Base-by-base conservation (phyloP, 495 filamentous ascomycete species). In the Rhypophila decipiens region DNA sequence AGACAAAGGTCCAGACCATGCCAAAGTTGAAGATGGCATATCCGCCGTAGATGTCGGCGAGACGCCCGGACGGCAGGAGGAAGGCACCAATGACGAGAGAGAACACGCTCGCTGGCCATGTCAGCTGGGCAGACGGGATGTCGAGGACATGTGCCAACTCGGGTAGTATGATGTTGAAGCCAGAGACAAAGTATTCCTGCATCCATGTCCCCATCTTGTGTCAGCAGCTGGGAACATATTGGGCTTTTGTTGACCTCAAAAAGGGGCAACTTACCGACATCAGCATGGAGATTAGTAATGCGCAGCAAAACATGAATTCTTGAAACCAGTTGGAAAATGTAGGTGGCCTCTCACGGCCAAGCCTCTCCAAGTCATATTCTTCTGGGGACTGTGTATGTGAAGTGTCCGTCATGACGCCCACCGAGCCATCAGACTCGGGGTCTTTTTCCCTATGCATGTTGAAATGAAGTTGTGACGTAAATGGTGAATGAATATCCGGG, bases 111-210 rank as follows among this genome's bases (percentile, higher is more conserved):
- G 89, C 82, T 0, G 89, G 89, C 89, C 89, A 95, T 21, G 85
- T 87, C 5, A 74, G 72, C 1, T 82, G 77, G 2, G 72, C 66
- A 11, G 71, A 56, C 0, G 86, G 80, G 31, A 94, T 88, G 9
- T 79, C 37, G 3, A 94, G 72, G 18, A 81, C 74, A 13, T 64
- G 56, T 21, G 79, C 67, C 9, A 95, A 55, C 0, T 79, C 78
- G 8, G 89, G 89, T 2, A 90, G 66, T 42, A 95, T 73, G 51
- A 94, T 79, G 55, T 87, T 91, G 64, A 90, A 95, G 38, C 89
- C 89, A 35, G 84, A 88, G 29, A 91, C 82, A 59, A 88, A 90
- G 65, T 87, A 95, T 69, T 94, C 80, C 72, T 74, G 49, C 24
- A 10, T n/a, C n/a, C n/a, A n/a, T n/a, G n/a, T n/a, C n/a, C n/a